Percentiles rank a stretch among this genome's conserved stretches.
These are phyloP conservation scores for Hippophae rhamnoides DNA, from an alignment of 306 rosid genomes.

Conservation along the genomic window DNA sequence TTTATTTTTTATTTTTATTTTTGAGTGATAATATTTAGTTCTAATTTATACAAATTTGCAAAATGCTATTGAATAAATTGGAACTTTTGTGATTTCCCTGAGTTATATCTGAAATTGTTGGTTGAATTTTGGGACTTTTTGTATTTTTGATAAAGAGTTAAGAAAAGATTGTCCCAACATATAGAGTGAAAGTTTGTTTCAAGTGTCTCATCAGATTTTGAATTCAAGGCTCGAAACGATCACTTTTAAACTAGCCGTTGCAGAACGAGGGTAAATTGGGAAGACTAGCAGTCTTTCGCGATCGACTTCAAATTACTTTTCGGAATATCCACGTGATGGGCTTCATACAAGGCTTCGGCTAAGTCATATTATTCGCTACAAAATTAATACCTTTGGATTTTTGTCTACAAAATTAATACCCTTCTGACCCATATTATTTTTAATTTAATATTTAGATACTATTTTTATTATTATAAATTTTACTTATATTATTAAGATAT, in stretches of 20 bases:
- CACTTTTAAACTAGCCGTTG: constrained; percentile 57
- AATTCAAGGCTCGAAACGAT: constrained; percentile 40
- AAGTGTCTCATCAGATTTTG: constrained; percentile 19
- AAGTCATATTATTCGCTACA: too few relatives aligned
- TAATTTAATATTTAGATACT: too few relatives aligned
- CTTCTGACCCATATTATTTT: too few relatives aligned
- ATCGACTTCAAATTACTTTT: too few relatives aligned
- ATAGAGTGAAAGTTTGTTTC: background rate
- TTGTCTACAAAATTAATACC: too few relatives aligned
- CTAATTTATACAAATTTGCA: background rate
- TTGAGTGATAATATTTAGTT: background rate
- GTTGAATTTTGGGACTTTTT: constrained; percentile 7
- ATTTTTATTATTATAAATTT: too few relatives aligned
- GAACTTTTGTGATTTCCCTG: constrained; percentile 10
- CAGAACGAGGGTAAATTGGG: background rate
- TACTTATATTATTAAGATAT: too few relatives aligned
- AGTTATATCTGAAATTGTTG: constrained; percentile 7
- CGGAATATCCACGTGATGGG: too few relatives aligned
- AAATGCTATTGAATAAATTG: constrained; percentile 1
- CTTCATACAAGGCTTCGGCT: too few relatives aligned
- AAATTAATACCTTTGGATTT: too few relatives aligned
- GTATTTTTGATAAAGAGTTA: background rate
- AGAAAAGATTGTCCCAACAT: background rate
- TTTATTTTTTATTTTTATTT: constrained; percentile 6
- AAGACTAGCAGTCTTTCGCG: background rate